These are phyloP conservation scores for Lagenidium giganteum DNA, from an alignment of 352 stramenopile species.

Conservation along the genomic window DNA sequence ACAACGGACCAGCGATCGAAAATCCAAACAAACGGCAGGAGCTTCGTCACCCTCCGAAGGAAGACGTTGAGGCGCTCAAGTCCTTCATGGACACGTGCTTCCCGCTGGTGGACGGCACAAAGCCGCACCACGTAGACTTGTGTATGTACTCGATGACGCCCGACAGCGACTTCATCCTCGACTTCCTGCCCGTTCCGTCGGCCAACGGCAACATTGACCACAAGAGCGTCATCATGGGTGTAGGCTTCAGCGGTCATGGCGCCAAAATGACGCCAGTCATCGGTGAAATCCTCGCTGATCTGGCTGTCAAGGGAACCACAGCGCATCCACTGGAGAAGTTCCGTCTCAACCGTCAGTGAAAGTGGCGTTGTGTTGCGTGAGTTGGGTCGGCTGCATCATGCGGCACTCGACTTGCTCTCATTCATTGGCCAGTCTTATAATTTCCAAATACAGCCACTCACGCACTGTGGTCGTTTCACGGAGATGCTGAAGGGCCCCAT, in stretches of 20 bases:
- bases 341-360: slow-evolving; percentile 15
- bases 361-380: too few species aligned
- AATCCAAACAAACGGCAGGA: slow-evolving; percentile 26
- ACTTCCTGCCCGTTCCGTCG: slow-evolving; percentile 23
- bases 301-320: slow-evolving; percentile 37
- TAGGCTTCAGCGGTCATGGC: slow-evolving; percentile 65
- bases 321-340: slow-evolving; percentile 32
- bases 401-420: too few species aligned
- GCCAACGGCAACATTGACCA: neutral
- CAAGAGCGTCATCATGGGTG: slow-evolving; percentile 38
- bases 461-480: too few species aligned
- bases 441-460: too few species aligned
- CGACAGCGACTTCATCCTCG: slow-evolving; percentile 67
- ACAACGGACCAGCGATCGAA: slow-evolving; percentile 33
- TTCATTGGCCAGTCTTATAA: too few species aligned
- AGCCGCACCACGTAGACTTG: slow-evolving; percentile 30
- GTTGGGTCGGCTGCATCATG: too few species aligned
- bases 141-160: slow-evolving; percentile 77
- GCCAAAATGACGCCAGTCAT: slow-evolving; percentile 77
- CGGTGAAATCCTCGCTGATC: slow-evolving; percentile 54
- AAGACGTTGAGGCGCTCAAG: slow-evolving; percentile 11
- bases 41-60: slow-evolving; percentile 17
- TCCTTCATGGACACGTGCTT: slow-evolving; percentile 33
- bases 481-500: too few species aligned
- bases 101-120: slow-evolving; percentile 28